A percentile compares a stretch with the other conserved stretches of the same genome.
phyloP scores from a whole-genome alignment of 148 eudicot genomes.

The Linanthus parryae region DNA sequence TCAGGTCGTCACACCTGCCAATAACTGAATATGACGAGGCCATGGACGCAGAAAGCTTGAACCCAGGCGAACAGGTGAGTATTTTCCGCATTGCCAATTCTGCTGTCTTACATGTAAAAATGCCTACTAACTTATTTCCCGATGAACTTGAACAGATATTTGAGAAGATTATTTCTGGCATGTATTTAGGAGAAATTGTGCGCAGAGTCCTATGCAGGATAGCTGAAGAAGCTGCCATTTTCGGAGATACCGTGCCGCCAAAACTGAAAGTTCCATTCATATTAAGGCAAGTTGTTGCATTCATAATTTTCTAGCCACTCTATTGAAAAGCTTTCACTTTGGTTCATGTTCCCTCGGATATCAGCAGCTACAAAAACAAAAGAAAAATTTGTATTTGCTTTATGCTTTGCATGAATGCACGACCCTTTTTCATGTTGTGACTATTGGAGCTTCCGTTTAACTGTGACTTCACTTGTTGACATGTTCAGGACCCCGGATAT shows the following conservation, averaged over 20 bases:
- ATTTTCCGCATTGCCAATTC: neutral
- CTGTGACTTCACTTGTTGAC: neutral
- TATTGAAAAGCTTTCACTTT: no score
- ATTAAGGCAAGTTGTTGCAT: constrained; percentile 15
- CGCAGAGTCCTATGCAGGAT: constrained; percentile 70
- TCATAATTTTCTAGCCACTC: neutral
- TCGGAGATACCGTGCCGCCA: constrained; percentile 75
- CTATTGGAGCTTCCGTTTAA: neutral
- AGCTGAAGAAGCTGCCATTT: constrained; percentile 81
- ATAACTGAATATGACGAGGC: constrained; percentile 60
- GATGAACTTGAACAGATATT: constrained; percentile 46
- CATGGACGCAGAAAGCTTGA: constrained; percentile 72
- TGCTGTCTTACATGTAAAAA: neutral
- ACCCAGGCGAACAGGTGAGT: constrained; percentile 85
- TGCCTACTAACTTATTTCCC: constrained; percentile 1
- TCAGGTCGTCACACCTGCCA: constrained; percentile 77
- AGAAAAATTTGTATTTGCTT: no score
- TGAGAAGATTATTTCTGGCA: constrained; percentile 91
- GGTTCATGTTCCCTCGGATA: no score
- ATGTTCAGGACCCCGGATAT: constrained; percentile 68
- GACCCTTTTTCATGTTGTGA: no score
- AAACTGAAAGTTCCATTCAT: constrained; percentile 60
- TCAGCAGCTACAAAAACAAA: no score
- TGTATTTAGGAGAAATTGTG: constrained; percentile 93
- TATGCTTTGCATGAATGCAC: neutral